A percentile compares a stretch with the other conserved stretches of the same genome.
These are phyloP conservation scores for Boletus reticuloceps DNA, from an alignment of 768 basidiomycete species.

Conservation along the genomic window DNA sequence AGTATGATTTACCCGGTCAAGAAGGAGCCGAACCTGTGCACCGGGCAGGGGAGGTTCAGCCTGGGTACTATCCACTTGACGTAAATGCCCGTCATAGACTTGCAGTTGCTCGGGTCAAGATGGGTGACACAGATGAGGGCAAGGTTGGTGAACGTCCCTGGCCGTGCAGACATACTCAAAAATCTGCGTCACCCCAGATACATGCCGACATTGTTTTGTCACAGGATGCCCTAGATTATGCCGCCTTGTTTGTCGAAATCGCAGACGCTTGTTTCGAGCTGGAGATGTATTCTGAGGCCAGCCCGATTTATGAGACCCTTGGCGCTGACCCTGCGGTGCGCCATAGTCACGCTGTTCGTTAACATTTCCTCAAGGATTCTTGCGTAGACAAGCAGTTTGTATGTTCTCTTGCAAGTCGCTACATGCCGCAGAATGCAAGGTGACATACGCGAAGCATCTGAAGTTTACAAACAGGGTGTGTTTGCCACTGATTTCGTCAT, in stretches of 20 bases:
- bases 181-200: constrained; percentile 41
- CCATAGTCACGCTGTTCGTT: constrained; percentile 2
- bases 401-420: constrained; percentile 74
- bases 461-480: constrained; percentile 81
- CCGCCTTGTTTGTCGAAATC: constrained; percentile 76
- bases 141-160: constrained; percentile 46
- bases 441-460: constrained; percentile 71
- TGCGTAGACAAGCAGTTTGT: constrained; percentile 68
- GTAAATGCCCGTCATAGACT: constrained; percentile 68
- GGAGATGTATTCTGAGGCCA: constrained; percentile 74
- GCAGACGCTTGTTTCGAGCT: constrained; percentile 76
- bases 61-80: constrained; percentile 41
- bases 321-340: constrained; percentile 72
- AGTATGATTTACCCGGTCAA: constrained; percentile 69
- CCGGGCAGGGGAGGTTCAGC: constrained; percentile 47
- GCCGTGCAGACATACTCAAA: not conserved
- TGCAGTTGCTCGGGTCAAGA: constrained; percentile 76
- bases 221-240: constrained; percentile 74
- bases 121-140: constrained; percentile 78
- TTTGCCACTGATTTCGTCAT: not conserved
- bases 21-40: constrained; percentile 35
- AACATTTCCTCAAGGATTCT: not conserved
- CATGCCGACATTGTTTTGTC: constrained; percentile 73
- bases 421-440: constrained; percentile 78
- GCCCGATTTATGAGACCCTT: constrained; percentile 75